Conservation (phyloP, 164 flowering plant genomes). For the Akebia trifoliata region DNA sequence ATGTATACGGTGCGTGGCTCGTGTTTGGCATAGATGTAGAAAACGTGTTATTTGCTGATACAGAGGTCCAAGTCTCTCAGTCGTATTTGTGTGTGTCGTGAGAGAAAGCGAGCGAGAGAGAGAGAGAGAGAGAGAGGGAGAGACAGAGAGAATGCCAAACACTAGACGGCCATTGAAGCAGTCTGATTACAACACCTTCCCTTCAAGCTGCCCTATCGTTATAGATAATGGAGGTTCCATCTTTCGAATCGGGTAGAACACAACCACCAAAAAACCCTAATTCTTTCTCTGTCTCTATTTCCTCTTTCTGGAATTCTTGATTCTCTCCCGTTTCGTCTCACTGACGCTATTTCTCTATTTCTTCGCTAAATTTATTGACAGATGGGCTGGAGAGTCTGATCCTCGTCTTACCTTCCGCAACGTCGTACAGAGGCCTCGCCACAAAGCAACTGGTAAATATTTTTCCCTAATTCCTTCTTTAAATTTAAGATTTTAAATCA, state of each 20-base stretch:
- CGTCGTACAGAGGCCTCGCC: constrained; percentile 32
- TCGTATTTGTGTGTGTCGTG: background rate
- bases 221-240: constrained; percentile 32
- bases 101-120: no score
- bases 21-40: no score
- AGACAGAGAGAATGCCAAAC: constrained; percentile 16
- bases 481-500: background rate
- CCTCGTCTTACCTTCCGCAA: constrained; percentile 31
- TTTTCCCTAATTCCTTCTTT: background rate
- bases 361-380: constrained; percentile 3
- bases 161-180: constrained; percentile 22
- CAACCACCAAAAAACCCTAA: background rate
- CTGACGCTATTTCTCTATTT: background rate
- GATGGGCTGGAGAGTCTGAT: constrained; percentile 37
- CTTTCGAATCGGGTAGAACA: constrained; percentile 27
- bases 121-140: background rate
- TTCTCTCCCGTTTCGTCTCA: background rate
- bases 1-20: no score
- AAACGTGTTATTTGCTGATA: no score
- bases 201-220: constrained; percentile 22
- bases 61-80: background rate
- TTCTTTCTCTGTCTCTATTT: background rate
- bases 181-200: constrained; percentile 23
- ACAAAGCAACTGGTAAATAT: constrained; percentile 28
- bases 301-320: background rate